Percentiles rank a stretch among this genome's conserved stretches.
These are phyloP conservation scores for Cyclotella distinguenda DNA, from an alignment of 108 stramenopile genomes.

Conservation along the genomic window DNA sequence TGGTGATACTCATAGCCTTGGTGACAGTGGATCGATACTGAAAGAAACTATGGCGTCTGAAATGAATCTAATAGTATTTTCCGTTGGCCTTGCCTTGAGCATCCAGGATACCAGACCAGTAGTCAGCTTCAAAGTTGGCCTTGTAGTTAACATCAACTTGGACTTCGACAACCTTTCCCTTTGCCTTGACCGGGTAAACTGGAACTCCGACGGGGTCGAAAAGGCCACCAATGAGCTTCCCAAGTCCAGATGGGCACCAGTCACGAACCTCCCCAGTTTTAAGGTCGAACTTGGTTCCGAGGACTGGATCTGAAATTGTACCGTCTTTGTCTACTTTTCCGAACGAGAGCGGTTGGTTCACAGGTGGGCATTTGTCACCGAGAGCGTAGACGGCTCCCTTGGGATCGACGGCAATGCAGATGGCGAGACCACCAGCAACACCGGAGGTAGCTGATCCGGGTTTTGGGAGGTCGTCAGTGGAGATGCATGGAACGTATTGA, in stretches of 20 bases:
- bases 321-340: conserved; percentile 82
- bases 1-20: too few relatives aligned
- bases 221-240: conserved; percentile 92
- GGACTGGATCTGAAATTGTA: conserved; percentile 90
- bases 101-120: conserved; percentile 97
- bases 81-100: conserved; percentile 98
- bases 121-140: conserved; percentile 94
- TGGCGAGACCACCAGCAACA: conserved; percentile 91
- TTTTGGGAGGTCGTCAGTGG: conserved; percentile 78
- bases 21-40: neutral
- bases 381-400: conserved; percentile 91
- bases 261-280: conserved; percentile 90
- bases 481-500: conserved; percentile 85
- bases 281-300: conserved; percentile 92
- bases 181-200: conserved; percentile 91
- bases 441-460: conserved; percentile 90
- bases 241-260: conserved; percentile 93
- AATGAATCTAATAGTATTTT: conserved; percentile 92
- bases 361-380: conserved; percentile 96
- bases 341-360: conserved; percentile 95
- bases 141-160: conserved; percentile 98
- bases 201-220: conserved; percentile 93
- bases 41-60: neutral
- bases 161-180: conserved; percentile 83
- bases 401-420: conserved; percentile 95